These are phyloP conservation scores for Wickerhamiella shivajii DNA, from an alignment of 805 yeast species.

Conservation along the genomic window DNA sequence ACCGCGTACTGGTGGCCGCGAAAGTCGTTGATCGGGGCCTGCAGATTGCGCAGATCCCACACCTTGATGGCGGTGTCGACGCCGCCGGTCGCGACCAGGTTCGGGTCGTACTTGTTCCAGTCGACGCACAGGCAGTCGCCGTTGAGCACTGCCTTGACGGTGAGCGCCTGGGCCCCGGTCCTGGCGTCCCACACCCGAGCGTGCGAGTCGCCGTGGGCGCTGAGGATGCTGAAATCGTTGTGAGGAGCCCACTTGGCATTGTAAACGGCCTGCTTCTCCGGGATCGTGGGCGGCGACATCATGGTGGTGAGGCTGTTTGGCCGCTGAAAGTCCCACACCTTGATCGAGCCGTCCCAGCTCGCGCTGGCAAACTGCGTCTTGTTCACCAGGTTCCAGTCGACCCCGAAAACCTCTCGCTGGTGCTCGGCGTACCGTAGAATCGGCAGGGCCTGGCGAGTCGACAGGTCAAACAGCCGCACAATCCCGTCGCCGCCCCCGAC, in stretches of 20 bases:
- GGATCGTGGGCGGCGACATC: slow-evolving; percentile 10
- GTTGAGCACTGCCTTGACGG: slow-evolving; percentile 62
- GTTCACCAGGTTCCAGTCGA: slow-evolving; percentile 59
- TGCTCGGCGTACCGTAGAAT: slow-evolving; percentile 42
- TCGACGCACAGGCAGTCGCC: slow-evolving; percentile 70
- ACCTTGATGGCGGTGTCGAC: slow-evolving; percentile 71
- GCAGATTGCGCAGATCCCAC: slow-evolving; percentile 77
- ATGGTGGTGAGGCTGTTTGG: slow-evolving; percentile 10
- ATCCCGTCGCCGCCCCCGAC: slow-evolving; percentile 87
- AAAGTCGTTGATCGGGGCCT: slow-evolving; percentile 57
- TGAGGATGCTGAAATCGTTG: slow-evolving; percentile 50
- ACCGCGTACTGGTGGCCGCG: slow-evolving; percentile 85
- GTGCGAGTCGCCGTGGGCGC: slow-evolving; percentile 61
- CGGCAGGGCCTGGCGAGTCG: slow-evolving; percentile 23
- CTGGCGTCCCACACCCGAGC: slow-evolving; percentile 75
- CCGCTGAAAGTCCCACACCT: slow-evolving; percentile 27
- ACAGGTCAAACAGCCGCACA: slow-evolving; percentile 63
- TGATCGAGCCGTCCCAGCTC: slow-evolving; percentile 87
- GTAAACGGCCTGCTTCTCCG: slow-evolving; percentile 33
- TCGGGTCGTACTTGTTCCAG: slow-evolving; percentile 78
- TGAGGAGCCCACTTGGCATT: slow-evolving; percentile 76
- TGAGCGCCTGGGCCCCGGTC: slow-evolving; percentile 28
- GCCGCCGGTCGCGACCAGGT: slow-evolving; percentile 77
- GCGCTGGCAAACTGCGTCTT: slow-evolving; percentile 57
- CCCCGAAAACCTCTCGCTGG: slow-evolving; percentile 53